Percentiles rank a stretch among this genome's conserved stretches.
phyloP scores from a whole-genome alignment of 495 filamentous ascomycete genomes.

The Penicillium flavigenum region DNA sequence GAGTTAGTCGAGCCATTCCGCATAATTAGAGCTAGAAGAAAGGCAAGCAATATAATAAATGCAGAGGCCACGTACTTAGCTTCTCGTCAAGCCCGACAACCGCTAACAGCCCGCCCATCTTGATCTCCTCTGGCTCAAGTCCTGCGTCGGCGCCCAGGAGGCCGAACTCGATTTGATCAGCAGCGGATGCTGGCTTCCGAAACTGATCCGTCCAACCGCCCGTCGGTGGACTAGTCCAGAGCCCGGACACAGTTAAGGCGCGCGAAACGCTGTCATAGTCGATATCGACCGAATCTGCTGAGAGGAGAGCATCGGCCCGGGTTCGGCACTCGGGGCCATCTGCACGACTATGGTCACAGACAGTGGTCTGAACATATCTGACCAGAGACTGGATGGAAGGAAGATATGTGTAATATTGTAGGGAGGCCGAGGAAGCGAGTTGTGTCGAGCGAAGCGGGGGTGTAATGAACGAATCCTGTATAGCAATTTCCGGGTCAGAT shows the following conservation, averaged over 20 bases:
- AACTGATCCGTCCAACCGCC: constrained; percentile 53
- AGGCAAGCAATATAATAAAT: too few species aligned
- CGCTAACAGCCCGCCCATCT: constrained; percentile 74
- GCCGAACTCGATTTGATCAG: constrained; percentile 70
- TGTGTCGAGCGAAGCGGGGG: constrained; percentile 59
- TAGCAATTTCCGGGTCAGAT: neutral
- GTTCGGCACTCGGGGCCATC: constrained; percentile 33
- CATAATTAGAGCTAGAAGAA: neutral
- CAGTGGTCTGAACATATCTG: constrained; percentile 53
- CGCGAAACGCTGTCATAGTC: constrained; percentile 74
- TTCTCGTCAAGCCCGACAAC: constrained; percentile 74
- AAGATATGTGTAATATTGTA: constrained; percentile 68
- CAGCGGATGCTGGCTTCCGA: constrained; percentile 31
- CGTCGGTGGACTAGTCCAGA: constrained; percentile 53
- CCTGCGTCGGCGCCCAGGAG: constrained; percentile 69
- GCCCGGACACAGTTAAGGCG: constrained; percentile 59
- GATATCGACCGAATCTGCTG: constrained; percentile 68
- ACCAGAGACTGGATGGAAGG: constrained; percentile 55
- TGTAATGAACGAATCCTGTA: constrained; percentile 67
- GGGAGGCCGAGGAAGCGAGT: constrained; percentile 62
- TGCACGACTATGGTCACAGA: constrained; percentile 46
- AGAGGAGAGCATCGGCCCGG: constrained; percentile 36
- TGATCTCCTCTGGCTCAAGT: constrained; percentile 66
- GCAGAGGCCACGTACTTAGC: constrained; percentile 53
- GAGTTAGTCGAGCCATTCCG: constrained; percentile 7